These are phyloP conservation scores for Penicillium arizonense DNA, from an alignment of 495 filamentous ascomycete species.

Conservation along the genomic window DNA sequence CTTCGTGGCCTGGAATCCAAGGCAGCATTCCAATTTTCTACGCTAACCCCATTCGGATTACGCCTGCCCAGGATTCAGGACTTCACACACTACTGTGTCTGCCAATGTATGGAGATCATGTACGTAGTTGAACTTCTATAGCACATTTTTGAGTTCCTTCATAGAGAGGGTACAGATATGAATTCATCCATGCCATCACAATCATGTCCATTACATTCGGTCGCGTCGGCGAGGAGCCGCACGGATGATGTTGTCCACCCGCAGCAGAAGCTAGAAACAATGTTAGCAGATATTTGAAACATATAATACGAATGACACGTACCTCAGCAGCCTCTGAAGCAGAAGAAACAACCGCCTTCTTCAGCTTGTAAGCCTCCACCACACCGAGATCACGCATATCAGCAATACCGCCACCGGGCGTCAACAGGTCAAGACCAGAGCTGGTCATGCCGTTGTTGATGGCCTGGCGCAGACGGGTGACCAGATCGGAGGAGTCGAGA, in stretches of 20 bases:
- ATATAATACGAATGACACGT: slow-evolving; percentile 14
- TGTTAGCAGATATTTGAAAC: neutral
- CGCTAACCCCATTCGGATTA: no score
- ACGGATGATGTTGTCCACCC: slow-evolving; percentile 86
- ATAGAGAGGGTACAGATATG: slow-evolving; percentile 14
- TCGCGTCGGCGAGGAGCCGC: slow-evolving; percentile 73
- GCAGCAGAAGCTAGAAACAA: slow-evolving; percentile 62
- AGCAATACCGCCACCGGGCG: slow-evolving; percentile 87
- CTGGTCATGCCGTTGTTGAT: slow-evolving; percentile 92
- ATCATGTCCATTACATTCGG: slow-evolving; percentile 54
- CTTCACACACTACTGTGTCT: no score
- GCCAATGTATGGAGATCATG: neutral
- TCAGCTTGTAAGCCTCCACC: slow-evolving; percentile 98
- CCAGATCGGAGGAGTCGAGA: slow-evolving; percentile 89
- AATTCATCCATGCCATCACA: slow-evolving; percentile 19
- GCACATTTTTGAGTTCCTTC: slow-evolving; percentile 12
- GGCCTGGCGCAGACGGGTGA: slow-evolving; percentile 85
- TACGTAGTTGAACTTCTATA: slow-evolving; percentile 13
- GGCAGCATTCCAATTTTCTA: no score
- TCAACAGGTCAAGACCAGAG: slow-evolving; percentile 84
- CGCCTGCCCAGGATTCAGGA: no score
- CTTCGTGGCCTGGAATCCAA: no score
- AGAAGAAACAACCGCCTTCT: slow-evolving; percentile 91
- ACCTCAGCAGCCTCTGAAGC: slow-evolving; percentile 97
- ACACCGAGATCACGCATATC: slow-evolving; percentile 97